phyloP scores from a whole-genome alignment of 2,329 filamentous ascomycete species.

The Truncatella angustata region DNA sequence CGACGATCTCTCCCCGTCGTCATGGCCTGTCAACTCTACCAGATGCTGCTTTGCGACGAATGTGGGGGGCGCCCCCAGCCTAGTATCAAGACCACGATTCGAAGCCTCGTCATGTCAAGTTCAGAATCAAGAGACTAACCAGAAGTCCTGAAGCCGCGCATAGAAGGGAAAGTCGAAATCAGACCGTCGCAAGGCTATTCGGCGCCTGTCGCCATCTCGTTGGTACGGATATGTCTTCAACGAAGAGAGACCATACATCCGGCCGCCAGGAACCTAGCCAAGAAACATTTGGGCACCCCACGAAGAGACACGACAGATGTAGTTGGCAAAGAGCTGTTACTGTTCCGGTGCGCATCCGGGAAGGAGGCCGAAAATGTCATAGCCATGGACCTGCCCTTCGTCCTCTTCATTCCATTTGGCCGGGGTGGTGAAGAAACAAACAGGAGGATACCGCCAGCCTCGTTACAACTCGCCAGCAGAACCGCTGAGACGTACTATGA shows the following conservation, averaged over 20 bases:
- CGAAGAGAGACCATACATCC: constrained; percentile 95
- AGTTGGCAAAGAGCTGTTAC: constrained; percentile 90
- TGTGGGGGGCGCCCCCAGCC: constrained; percentile 12
- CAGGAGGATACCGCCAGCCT: constrained; percentile 86
- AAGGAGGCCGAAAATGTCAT: constrained; percentile 86
- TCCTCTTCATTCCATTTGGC: constrained; percentile 95
- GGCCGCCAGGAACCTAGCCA: constrained; percentile 88
- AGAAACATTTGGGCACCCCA: constrained; percentile 86
- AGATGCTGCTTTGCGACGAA: constrained; percentile 2
- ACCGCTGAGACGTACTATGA: constrained; percentile 98
- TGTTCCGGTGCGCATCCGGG: constrained; percentile 83
- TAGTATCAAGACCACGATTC: constrained; percentile 2
- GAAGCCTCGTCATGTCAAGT: constrained; percentile 1
- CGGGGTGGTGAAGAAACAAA: constrained; percentile 88
- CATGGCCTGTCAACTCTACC: constrained; percentile 11
- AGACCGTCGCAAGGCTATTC: constrained; percentile 81
- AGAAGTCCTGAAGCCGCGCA: constrained; percentile 66
- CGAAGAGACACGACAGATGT: constrained; percentile 88
- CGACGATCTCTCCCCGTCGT: not conserved
- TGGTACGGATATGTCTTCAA: constrained; percentile 92
- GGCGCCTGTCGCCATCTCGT: constrained; percentile 84
- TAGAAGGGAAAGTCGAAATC: constrained; percentile 97
- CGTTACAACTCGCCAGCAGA: constrained; percentile 82
- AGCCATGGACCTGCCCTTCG: constrained; percentile 95
- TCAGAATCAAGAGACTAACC: constrained; percentile 14